These are phyloP conservation scores for Trichoderma sp. DNA, from an alignment of 2,329 filamentous ascomycete species.

Conservation along the genomic window DNA sequence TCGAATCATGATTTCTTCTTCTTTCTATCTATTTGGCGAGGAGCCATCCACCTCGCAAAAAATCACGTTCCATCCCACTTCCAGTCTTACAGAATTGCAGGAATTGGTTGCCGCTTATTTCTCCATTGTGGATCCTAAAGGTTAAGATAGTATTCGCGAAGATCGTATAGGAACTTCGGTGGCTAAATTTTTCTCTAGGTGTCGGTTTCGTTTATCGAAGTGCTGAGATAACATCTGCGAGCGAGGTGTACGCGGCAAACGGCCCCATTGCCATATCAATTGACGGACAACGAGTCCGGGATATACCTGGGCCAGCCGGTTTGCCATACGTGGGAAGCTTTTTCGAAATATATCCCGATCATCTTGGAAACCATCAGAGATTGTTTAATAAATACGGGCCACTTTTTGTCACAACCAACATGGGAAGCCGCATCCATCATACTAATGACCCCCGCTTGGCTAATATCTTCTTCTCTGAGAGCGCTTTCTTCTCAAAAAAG, in stretches of 20 bases:
- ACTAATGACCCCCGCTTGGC: constrained; percentile 50
- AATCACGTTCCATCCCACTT: constrained; percentile 34
- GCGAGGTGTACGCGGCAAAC: constrained; percentile 36
- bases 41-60: constrained; percentile 34
- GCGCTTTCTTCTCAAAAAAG: constrained; percentile 51
- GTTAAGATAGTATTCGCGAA: constrained; percentile 25
- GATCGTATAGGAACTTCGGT: neutral
- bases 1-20: neutral
- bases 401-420: constrained; percentile 49
- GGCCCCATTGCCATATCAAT: constrained; percentile 43
- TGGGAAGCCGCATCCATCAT: constrained; percentile 48
- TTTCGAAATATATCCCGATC: constrained; percentile 55
- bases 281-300: constrained; percentile 46
- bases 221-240: constrained; percentile 19
- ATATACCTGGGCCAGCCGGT: constrained; percentile 48
- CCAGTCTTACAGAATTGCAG: constrained; percentile 36
- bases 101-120: constrained; percentile 42
- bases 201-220: neutral
- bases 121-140: constrained; percentile 41
- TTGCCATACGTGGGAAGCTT: constrained; percentile 51
- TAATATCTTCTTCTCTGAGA: constrained; percentile 46
- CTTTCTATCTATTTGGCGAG: constrained; percentile 44
- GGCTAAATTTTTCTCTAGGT: neutral
- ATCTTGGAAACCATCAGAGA: constrained; percentile 54
- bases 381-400: constrained; percentile 52